Base-by-base conservation (phyloP, 192 early-diverging fungal genomes). In the Podila clonocystis region DNA sequence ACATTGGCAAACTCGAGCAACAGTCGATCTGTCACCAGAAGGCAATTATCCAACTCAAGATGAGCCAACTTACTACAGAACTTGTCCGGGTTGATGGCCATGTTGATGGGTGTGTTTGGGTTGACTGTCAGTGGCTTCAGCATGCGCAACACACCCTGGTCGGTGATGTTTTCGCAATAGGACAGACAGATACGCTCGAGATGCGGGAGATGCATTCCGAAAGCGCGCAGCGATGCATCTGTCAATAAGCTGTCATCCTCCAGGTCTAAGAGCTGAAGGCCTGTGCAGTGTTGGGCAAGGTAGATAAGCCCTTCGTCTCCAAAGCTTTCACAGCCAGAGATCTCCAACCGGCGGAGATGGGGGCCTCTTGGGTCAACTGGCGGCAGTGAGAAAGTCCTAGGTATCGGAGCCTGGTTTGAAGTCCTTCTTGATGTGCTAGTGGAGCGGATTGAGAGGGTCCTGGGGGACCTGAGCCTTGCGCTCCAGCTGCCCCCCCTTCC, bases 11-110 rank as follows among this genome's bases (percentile, higher is more conserved):
- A 84, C 36, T 84, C 82, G 5, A 83, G 68, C 15, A 89, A 62
- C 3, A 75, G 52, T 4, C 72, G 31, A 50, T 89, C 87, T 22
- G 87, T 89, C 9, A 89, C 74, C 62, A 74, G 29, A 12, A 65
- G 63, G 63, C 85, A 87, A 12, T 80, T 84, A 62, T 83, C 87
- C n/a, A 89, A 63, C 62, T 86, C 85, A 4, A 89, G 9, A 30
- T 86, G 83, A 8, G 72, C 22, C 24, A 89, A 28, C 9, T 75
- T 50, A 19, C 63, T 36, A 22, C 74, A 72, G 57, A 80, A 86
- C 29, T 28, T 36, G 13, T 71, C 49, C n/a, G 77, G 49, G 1
- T 38, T 38, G 1, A 64, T 58, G 2, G 67, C 12, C 6, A 31
- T 50, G 19, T 34, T 64, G 22, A 58, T 31, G 22, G 72, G 76